Conservation (phyloP, 257 asterid genomes). For the Solanum sejunctum region DNA sequence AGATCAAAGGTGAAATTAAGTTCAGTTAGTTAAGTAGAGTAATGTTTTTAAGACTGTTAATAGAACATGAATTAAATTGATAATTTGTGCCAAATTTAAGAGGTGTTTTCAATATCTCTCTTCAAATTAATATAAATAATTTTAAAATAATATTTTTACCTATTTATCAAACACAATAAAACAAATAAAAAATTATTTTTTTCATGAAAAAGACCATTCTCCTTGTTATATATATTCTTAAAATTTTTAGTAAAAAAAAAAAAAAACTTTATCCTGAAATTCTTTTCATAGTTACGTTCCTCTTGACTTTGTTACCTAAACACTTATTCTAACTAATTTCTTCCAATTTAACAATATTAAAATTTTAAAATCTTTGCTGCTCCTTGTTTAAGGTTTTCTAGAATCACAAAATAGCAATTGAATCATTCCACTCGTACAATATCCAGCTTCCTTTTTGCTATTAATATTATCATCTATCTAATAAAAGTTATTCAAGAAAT, state of each 20-base stretch:
- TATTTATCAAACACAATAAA: background rate
- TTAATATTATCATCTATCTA: background rate
- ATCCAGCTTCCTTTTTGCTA: background rate
- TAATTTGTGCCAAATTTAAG: too few relatives aligned
- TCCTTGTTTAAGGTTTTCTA: background rate
- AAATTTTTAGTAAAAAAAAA: background rate
- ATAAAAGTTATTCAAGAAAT: background rate
- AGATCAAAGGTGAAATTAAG: too few relatives aligned
- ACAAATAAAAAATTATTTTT: background rate
- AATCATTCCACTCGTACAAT: background rate
- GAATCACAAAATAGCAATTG: background rate
- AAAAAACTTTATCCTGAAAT: too few relatives aligned
- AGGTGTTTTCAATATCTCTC: background rate
- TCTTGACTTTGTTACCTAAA: background rate
- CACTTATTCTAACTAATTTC: background rate
- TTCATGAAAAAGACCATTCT: background rate
- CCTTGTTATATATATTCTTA: background rate
- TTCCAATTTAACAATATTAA: background rate
- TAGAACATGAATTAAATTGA: too few relatives aligned
- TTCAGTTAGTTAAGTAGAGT: too few relatives aligned
- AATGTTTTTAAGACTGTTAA: too few relatives aligned
- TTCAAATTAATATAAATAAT: accelerated
- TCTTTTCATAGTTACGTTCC: background rate
- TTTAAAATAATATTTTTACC: background rate
- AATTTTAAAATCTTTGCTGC: background rate